A percentile compares a stretch with the other conserved stretches of the same genome.
Conservation (phyloP, 106 monocot genomes). For the Agapanthus africanus region DNA sequence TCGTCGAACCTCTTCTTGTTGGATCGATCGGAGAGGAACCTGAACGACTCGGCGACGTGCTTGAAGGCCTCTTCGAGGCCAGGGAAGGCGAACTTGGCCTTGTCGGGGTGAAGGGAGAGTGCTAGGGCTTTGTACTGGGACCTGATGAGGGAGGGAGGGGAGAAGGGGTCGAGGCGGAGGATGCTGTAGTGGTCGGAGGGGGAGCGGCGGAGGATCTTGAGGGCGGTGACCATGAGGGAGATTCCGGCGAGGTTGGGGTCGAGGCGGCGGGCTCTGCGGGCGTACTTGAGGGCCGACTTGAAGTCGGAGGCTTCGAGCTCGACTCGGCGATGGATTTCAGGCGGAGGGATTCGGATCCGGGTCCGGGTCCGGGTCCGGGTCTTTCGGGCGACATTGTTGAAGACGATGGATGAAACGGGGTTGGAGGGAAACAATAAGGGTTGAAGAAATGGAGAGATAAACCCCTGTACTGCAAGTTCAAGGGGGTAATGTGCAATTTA, state of each 20-base stretch:
- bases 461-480: too few relatives aligned
- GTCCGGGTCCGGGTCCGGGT: slow-evolving; percentile 15
- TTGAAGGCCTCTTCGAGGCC: slow-evolving; percentile 55
- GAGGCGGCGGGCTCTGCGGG: slow-evolving; percentile 54
- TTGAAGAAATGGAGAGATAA: neutral
- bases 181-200: slow-evolving; percentile 49
- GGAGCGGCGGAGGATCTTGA: slow-evolving; percentile 43
- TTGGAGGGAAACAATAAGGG: neutral
- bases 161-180: slow-evolving; percentile 45
- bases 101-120: slow-evolving; percentile 28
- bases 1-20: slow-evolving; percentile 37
- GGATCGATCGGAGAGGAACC: slow-evolving; percentile 44
- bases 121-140: slow-evolving; percentile 59
- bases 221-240: slow-evolving; percentile 33
- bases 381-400: neutral
- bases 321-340: slow-evolving; percentile 49
- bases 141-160: slow-evolving; percentile 25
- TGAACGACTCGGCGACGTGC: slow-evolving; percentile 50
- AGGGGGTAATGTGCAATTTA: too few relatives aligned
- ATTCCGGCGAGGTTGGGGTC: slow-evolving; percentile 30
- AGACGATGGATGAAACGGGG: neutral
- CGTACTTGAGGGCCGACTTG: slow-evolving; percentile 64
- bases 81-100: slow-evolving; percentile 8
- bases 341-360: slow-evolving; percentile 33
- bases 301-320: slow-evolving; percentile 30